Evolutionary conservation across 441 rosid species (phyloP).

Genomic region (Gossypium davidsonii): DNA sequence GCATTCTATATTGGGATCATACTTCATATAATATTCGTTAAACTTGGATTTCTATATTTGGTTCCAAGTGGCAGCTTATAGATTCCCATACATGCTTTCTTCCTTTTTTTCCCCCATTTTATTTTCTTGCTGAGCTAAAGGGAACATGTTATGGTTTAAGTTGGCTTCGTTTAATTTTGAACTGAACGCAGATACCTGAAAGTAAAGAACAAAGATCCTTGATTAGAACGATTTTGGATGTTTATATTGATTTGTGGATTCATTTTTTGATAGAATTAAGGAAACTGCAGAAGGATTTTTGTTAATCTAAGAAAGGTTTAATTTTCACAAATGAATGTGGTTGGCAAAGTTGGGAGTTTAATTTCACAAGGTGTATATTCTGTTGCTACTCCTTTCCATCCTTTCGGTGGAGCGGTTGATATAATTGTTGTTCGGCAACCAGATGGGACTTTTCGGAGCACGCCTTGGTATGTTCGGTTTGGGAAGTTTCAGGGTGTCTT

Average conservation of each 20-base stretch:
- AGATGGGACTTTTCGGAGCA: constrained; percentile 70
- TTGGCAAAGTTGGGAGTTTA: constrained; percentile 76
- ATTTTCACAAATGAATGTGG: constrained; percentile 65
- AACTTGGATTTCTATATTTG: constrained; percentile 7
- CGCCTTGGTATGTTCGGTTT: constrained; percentile 88
- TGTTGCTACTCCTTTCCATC: constrained; percentile 91
- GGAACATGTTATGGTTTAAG: constrained; percentile 5
- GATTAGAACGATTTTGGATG: background rate
- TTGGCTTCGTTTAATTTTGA: background rate
- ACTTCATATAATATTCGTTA: background rate
- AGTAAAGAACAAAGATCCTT: background rate
- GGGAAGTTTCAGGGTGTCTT: constrained; percentile 94
- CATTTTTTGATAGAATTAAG: background rate
- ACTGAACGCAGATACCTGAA: constrained; percentile 15
- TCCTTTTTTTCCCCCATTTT: background rate
- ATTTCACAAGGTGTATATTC: constrained; percentile 82
- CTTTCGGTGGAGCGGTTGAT: constrained; percentile 92
- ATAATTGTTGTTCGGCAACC: constrained; percentile 81
- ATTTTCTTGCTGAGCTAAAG: background rate
- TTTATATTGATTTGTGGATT: constrained; percentile 1
- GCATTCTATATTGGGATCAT: background rate
- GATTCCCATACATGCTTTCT: background rate
- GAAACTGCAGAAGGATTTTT: background rate
- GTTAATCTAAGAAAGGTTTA: constrained; percentile 4
- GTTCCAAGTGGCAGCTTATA: constrained; percentile 16